Evolutionary conservation across 2,329 filamentous ascomycete genomes (phyloP), one percentile per base, ranked within the genome.

Genomic region (Diplodia sapinea): DNA sequence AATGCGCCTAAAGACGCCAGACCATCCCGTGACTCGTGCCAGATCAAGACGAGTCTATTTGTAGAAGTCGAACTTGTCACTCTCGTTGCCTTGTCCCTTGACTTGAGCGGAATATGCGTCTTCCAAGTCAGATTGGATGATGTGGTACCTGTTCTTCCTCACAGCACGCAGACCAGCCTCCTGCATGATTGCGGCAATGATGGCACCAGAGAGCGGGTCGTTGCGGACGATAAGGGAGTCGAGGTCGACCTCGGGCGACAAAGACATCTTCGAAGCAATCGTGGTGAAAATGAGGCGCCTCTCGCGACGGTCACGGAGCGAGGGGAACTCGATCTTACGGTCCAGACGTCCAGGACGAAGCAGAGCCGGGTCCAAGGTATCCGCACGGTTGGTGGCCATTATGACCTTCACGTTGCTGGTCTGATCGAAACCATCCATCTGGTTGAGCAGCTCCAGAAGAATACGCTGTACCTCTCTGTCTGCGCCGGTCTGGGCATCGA

Each of bases 401-500:
- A 99, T 99, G 79, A 99, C 95, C 85, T 99, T 99, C 82, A 99
- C 95, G 81, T 99, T 99, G 79, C 93, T 92, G 0, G 93, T 97
- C 82, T 99, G 95, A 80, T 99, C 95, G 84, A 99, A 99, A 72
- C 95, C 95, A 79, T 99, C 95, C 95, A 99, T 99, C 82, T 99
- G 95, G 83, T 99, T 99, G 71, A 99, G 89, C 72, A 99, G 84
- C 80, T 99, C 95, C 69, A 99, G 89, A 69, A 99, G 85, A 76
- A 99, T 99, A 86, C 95, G 94, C 84, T 99, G 95, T 17, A 99
- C 95, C 82, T 99, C 95, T 82, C 95, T 89, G 78, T 99, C 95
- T 72, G 95, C 95, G 79, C 95, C 95, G 4, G 95, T 99, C 82
- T 99, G 95, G 29, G 95, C 95, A 78, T 99, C 95, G 82, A 99